phyloP scores from a whole-genome alignment of 352 stramenopile genomes.

The Globisporangium ultimum region DNA sequence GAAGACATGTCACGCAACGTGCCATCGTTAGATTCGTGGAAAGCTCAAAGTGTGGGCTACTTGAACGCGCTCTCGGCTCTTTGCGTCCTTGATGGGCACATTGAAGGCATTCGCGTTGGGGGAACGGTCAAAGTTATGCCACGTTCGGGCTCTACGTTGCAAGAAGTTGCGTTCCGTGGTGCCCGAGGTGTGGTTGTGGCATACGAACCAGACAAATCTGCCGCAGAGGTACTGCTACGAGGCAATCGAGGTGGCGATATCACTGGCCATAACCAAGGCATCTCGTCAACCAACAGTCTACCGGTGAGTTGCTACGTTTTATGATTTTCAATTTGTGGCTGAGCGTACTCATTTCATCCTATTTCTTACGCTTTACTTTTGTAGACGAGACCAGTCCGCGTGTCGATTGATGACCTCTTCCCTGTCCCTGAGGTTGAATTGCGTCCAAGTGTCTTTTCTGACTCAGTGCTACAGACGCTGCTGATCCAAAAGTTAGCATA shows the following conservation, averaged over 20 bases:
- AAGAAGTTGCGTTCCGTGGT: slow-evolving; percentile 76
- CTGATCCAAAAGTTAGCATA: slow-evolving; percentile 72
- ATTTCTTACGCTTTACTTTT: slow-evolving; percentile 7
- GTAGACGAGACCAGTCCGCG: slow-evolving; percentile 72
- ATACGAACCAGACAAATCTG: slow-evolving; percentile 80
- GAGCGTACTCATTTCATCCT: too few species aligned
- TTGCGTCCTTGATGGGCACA: slow-evolving; percentile 80
- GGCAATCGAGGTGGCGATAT: slow-evolving; percentile 37
- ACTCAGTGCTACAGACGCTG: slow-evolving; percentile 58
- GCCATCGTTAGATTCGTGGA: slow-evolving; percentile 54
- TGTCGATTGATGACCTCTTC: slow-evolving; percentile 81
- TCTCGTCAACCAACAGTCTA: slow-evolving; percentile 26
- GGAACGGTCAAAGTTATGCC: slow-evolving; percentile 84
- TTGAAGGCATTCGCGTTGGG: slow-evolving; percentile 77
- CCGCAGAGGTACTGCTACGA: slow-evolving; percentile 74
- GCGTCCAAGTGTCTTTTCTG: slow-evolving; percentile 60
- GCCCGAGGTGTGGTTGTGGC: slow-evolving; percentile 70
- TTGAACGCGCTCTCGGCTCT: slow-evolving; percentile 70
- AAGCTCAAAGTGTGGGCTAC: slow-evolving; percentile 41
- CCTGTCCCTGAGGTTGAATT: slow-evolving; percentile 76
- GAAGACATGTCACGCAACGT: slow-evolving; percentile 69
- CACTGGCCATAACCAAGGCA: slow-evolving; percentile 26
- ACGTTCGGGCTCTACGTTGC: slow-evolving; percentile 54
- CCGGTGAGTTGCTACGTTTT: slow-evolving; percentile 31
- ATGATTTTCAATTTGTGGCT: neutral